These are phyloP conservation scores for Plasmodium adleri DNA, from an alignment of 169 alveolate genomes.

Conservation along the genomic window DNA sequence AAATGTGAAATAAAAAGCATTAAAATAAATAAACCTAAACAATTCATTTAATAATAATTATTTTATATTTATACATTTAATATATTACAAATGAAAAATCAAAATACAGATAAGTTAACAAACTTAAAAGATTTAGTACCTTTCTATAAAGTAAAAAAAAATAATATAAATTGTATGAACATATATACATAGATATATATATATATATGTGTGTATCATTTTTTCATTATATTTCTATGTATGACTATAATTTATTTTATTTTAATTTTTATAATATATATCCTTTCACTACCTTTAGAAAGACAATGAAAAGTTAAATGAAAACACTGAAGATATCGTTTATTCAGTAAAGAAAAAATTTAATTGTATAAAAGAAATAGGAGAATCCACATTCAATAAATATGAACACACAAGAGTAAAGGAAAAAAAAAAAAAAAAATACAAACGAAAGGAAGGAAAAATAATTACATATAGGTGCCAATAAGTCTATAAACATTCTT, in stretches of 20 bases:
- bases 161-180: no score
- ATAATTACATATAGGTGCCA: background rate
- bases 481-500: background rate
- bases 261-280: background rate
- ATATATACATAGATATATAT: no score
- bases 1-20: no score
- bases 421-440: background rate
- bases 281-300: slow-evolving; percentile 20
- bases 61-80: no score
- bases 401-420: slow-evolving; percentile 61
- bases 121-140: slow-evolving; percentile 67
- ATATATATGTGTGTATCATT: no score
- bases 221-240: background rate
- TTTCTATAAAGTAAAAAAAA: slow-evolving; percentile 29
- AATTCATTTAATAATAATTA: no score
- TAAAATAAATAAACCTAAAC: no score
- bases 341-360: slow-evolving; percentile 67
- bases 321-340: slow-evolving; percentile 65
- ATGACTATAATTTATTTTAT: background rate
- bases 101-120: slow-evolving; percentile 44
- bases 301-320: slow-evolving; percentile 72
- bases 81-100: slow-evolving; percentile 52
- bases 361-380: slow-evolving; percentile 54
- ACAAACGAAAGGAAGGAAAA: background rate
- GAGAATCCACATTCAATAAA: slow-evolving; percentile 38